Base-by-base conservation (phyloP, 2,329 filamentous ascomycete genomes). In the Hansfordia pulvinata region DNA sequence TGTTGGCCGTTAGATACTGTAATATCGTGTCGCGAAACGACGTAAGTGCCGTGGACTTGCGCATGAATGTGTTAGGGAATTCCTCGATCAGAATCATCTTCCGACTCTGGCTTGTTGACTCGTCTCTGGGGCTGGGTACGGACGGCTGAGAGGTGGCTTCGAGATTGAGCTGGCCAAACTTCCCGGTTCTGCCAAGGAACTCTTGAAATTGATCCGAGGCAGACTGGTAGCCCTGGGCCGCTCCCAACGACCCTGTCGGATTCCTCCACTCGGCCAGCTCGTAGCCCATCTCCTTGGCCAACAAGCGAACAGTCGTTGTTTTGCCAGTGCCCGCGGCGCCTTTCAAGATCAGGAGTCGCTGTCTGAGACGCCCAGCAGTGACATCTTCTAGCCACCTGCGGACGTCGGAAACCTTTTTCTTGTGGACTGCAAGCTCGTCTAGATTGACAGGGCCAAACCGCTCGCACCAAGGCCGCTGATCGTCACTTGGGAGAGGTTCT, bases 261-360 rank as follows among this genome's bases (percentile, higher is more conserved):
- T 93, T 94, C 45, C 74, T 80, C 90, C 90, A 98, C 51, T 96
- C 85, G 17, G 90, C 58, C 17, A 96, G 56, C 35, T 86, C 71
- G 32, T 79, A 76, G 2, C 66, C 69, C 58, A 96, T 60, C n/a
- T 79, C 71, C 35, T 72, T 72, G 4, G 86, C 78, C 19, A 98
- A 64, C 13, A 93, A 58, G 8, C 69, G 69, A 27, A 96, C 46
- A 1, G 88, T 93, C 1, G 84, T 85, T 1, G 90, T 96, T 55
- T 98, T 98, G 17, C 84, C 90, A 18, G 82, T 81, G 12, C 90
- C 90, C 21, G 90, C 86, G 18, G 85, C 75, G 8, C 90, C 90
- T 50, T 92, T 93, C 22, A 98, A 60, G 16, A 98, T 63, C 30
- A 94, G 64, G 30, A 94, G 47, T 33, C 80, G 69, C 58, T 93